phyloP scores from a whole-genome alignment of 305 asterid species.

The Caryopteris hybrid region DNA sequence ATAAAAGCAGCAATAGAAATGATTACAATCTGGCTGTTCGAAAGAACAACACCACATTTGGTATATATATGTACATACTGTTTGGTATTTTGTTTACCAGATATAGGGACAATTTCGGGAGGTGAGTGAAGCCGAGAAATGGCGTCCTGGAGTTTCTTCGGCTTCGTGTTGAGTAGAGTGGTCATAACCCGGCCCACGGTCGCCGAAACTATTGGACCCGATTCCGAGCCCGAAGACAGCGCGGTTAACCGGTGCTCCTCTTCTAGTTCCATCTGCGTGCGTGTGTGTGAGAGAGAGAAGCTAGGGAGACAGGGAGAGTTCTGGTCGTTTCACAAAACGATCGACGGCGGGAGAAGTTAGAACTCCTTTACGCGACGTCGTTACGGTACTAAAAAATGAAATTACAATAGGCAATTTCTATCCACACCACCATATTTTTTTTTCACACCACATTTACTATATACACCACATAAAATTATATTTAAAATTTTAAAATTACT shows the following conservation, averaged over 20 bases:
- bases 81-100: constrained; percentile 30
- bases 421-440: no score
- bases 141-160: constrained; percentile 66
- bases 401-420: no score
- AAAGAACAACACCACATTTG: neutral
- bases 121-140: constrained; percentile 56
- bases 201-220: constrained; percentile 44
- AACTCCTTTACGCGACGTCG: neutral
- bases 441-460: no score
- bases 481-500: no score
- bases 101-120: constrained; percentile 42
- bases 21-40: neutral
- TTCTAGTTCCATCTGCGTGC: constrained; percentile 30
- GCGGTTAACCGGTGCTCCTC: constrained; percentile 22
- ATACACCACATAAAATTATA: no score
- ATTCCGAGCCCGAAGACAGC: constrained; percentile 20
- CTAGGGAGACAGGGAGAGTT: no score
- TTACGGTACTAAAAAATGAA: no score
- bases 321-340: neutral
- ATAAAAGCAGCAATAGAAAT: neutral
- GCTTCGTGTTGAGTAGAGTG: constrained; percentile 58
- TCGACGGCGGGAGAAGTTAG: neutral
- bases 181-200: constrained; percentile 66
- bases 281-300: neutral
- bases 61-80: neutral